These are phyloP conservation scores for Firmiana major DNA, from an alignment of 345 rosid genomes.

Conservation along the genomic window DNA sequence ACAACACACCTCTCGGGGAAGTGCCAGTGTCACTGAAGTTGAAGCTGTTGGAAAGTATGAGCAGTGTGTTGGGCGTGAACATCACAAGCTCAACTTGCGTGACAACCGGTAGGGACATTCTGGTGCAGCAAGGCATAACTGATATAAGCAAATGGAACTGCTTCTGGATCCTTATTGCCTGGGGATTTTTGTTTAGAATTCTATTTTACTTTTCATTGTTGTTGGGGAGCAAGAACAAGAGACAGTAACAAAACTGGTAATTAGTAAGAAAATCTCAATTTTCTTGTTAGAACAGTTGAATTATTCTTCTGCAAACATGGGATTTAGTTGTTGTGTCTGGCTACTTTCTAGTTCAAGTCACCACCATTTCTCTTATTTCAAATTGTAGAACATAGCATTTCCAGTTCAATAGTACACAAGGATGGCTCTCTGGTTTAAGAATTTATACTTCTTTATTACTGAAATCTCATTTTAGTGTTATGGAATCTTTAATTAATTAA, in stretches of 20 bases:
- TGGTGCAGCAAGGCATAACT: constrained; percentile 68
- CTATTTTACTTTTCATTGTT: constrained; percentile 71
- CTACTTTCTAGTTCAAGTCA: background rate
- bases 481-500: too few relatives aligned
- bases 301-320: background rate
- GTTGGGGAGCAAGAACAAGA: constrained; percentile 88
- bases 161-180: constrained; percentile 79
- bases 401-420: too few relatives aligned
- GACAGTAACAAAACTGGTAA: constrained; percentile 37
- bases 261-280: too few relatives aligned
- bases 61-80: constrained; percentile 50
- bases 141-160: constrained; percentile 81
- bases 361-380: too few relatives aligned
- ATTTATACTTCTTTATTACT: too few relatives aligned
- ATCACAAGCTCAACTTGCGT: constrained; percentile 69
- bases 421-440: too few relatives aligned
- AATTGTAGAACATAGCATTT: background rate
- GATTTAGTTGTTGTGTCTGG: background rate
- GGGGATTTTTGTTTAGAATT: constrained; percentile 90
- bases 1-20: constrained; percentile 57
- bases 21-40: constrained; percentile 46
- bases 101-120: constrained; percentile 61
- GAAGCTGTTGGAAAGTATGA: constrained; percentile 53
- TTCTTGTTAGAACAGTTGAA: background rate
- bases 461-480: too few relatives aligned